A percentile compares a stretch with the other conserved stretches of the same genome.
Conservation (phyloP, 2,329 filamentous ascomycete species). For the Apiospora rasikravindrae region DNA sequence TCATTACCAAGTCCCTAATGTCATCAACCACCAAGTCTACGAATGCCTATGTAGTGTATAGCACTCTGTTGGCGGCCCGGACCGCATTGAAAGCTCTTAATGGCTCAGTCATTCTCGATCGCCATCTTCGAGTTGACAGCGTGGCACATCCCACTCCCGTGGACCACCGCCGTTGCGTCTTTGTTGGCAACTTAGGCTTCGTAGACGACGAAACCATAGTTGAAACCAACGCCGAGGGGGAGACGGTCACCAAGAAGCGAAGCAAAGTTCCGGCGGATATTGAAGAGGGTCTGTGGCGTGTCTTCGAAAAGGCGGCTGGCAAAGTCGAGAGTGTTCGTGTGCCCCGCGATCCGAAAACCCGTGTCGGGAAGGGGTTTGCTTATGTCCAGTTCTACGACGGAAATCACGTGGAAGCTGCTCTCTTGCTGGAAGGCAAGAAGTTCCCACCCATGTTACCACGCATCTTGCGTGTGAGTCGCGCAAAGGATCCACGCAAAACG, state of each 20-base stretch:
- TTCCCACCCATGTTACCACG: slow-evolving; percentile 95
- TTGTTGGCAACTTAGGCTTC: slow-evolving; percentile 95
- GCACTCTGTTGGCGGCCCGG: slow-evolving; percentile 74
- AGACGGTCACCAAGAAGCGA: slow-evolving; percentile 73
- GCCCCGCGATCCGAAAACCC: slow-evolving; percentile 84
- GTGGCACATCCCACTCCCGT: slow-evolving; percentile 84
- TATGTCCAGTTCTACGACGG: slow-evolving; percentile 95
- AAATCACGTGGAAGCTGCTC: slow-evolving; percentile 88
- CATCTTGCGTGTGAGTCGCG: slow-evolving; percentile 82
- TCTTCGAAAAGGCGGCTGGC: slow-evolving; percentile 74
- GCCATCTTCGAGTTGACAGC: slow-evolving; percentile 89
- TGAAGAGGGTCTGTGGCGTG: slow-evolving; percentile 90
- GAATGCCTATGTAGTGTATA: slow-evolving; percentile 94
- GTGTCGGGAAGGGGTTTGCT: slow-evolving; percentile 95
- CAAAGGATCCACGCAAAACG: slow-evolving; percentile 74
- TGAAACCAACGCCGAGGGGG: slow-evolving; percentile 67
- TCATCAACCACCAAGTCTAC: slow-evolving; percentile 88
- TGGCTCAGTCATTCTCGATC: slow-evolving; percentile 80
- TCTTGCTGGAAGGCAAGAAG: slow-evolving; percentile 87
- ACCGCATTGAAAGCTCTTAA: slow-evolving; percentile 81
- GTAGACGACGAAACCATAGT: slow-evolving; percentile 86
- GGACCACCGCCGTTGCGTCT: slow-evolving; percentile 89
- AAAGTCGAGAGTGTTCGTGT: slow-evolving; percentile 93
- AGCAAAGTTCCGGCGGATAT: slow-evolving; percentile 80
- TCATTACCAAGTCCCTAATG: slow-evolving; percentile 89